phyloP scores from a whole-genome alignment of 1,139 yeast genomes.

The Hansenula anomala region DNA sequence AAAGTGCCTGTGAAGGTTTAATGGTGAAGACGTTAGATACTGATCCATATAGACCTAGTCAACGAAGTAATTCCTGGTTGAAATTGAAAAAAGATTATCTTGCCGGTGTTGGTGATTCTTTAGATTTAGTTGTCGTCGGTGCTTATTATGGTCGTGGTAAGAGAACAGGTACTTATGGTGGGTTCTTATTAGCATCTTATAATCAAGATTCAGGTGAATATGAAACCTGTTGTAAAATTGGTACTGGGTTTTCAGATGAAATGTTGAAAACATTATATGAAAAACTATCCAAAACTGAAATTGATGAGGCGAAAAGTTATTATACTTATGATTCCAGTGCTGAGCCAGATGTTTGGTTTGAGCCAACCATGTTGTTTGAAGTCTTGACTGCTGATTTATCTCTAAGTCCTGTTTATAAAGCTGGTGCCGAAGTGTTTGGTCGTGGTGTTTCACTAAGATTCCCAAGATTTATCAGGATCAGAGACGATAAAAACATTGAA shows the following conservation, averaged over 20 bases:
- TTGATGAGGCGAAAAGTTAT: constrained; percentile 62
- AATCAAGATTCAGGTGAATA: constrained; percentile 87
- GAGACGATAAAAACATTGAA: constrained; percentile 86
- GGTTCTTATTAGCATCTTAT: constrained; percentile 84
- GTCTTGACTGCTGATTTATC: constrained; percentile 93
- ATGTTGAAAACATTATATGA: constrained; percentile 56
- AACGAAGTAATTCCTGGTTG: constrained; percentile 92
- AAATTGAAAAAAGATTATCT: constrained; percentile 91
- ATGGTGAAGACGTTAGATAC: constrained; percentile 93
- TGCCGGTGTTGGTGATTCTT: constrained; percentile 92
- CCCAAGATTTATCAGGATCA: constrained; percentile 78
- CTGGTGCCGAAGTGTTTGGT: constrained; percentile 73
- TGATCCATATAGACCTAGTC: constrained; percentile 87
- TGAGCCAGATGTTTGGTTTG: constrained; percentile 94
- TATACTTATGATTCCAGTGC: constrained; percentile 69
- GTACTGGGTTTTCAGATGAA: constrained; percentile 95
- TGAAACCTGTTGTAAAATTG: constrained; percentile 94
- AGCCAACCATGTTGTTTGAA: constrained; percentile 83
- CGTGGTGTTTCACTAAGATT: constrained; percentile 89
- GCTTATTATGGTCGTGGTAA: constrained; percentile 94
- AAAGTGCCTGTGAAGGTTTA: constrained; percentile 90
- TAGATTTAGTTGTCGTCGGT: constrained; percentile 91
- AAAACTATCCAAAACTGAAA: constrained; percentile 64
- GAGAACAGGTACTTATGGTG: constrained; percentile 93
- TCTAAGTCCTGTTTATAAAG: constrained; percentile 86